phyloP scores from a whole-genome alignment of 495 filamentous ascomycete species.

The Hypoxylon trugodes region DNA sequence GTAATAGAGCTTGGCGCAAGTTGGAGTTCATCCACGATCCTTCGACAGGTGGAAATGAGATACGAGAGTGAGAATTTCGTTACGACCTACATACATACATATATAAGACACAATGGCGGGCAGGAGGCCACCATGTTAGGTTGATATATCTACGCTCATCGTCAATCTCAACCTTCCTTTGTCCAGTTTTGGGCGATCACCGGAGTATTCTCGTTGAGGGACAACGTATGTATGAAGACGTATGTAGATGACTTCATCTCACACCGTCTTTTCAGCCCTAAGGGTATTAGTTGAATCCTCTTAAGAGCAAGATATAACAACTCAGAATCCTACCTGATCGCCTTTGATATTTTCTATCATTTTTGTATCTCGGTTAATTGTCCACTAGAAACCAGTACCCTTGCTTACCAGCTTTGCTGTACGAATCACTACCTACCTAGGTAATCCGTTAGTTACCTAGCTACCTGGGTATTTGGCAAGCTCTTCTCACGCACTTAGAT shows the following conservation, averaged over 20 bases:
- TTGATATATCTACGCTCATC: conserved; percentile 25
- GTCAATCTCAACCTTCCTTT: conserved; percentile 24
- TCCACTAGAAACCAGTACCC: neutral
- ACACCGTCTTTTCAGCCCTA: conserved; percentile 39
- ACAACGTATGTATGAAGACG: too few species aligned
- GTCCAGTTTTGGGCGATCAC: conserved; percentile 16
- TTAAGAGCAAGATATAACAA: conserved; percentile 21
- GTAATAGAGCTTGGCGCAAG: conserved; percentile 36
- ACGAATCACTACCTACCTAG: neutral
- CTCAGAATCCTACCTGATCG: conserved; percentile 18
- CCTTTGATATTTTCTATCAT: conserved; percentile 1
- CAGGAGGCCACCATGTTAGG: neutral
- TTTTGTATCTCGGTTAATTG: neutral
- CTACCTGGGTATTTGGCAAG: neutral
- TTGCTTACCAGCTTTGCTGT: conserved; percentile 3
- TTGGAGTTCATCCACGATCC: conserved; percentile 37
- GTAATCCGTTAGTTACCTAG: neutral
- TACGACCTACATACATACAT: too few species aligned
- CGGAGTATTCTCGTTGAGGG: conserved; percentile 1
- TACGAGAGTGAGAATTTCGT: conserved; percentile 18
- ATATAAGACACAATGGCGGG: conserved; percentile 1
- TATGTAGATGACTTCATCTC: conserved; percentile 29
- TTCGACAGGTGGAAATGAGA: conserved; percentile 29
- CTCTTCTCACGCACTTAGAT: conserved; percentile 8
- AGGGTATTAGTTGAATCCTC: conserved; percentile 34